Base-by-base conservation (phyloP, 768 basidiomycete genomes). In the Stropharia rugosoannulata region DNA sequence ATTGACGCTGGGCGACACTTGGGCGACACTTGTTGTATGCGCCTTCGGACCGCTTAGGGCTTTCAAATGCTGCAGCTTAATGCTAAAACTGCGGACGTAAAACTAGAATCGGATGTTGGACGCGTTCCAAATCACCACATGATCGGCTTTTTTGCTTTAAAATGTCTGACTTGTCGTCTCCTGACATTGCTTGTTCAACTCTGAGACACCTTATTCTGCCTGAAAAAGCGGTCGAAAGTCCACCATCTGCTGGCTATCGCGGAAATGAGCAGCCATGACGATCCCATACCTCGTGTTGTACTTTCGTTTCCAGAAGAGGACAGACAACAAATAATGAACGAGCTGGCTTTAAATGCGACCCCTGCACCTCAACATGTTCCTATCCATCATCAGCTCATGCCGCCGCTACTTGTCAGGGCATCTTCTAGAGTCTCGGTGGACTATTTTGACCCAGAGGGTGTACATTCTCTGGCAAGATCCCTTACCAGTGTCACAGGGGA, bases 391-490 rank as follows among this genome's bases (percentile, higher is more conserved):
- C 2, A 38, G 25, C 19, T 39, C 19, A 40, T 38, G 15, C 47
- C 5, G 13, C n/a, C 42, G 1, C 19, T 37, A 25, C 22, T 50
- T 11, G 9, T 37, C n/a, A 36, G 35, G n/a, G n/a, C 42, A 2
- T 40, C 19, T 52, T 74, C 72, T 47, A 72, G 63, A 53, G 76
- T 81, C 3, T 66, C 72, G 22, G 54, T 81, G 16, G 79, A 77
- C 44, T 76, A 75, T 59, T 85, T 86, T 60, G 84, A 87, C 65
- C 82, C 78, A 1, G 61, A 62, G 16, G 85, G 84, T 8, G 76
- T 82, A 36, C 64, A 61, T 3, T 59, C 72, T 43, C 71, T 84
- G 5, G 68, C 68, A 10, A 64, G 67, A 58, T 74, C 69, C 4
- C 57, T 82, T 54, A 75, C 66, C 19, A 67, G 56, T 6, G 38